These are phyloP conservation scores for Aspergillus bertholletiae DNA, from an alignment of 495 filamentous ascomycete species.

Conservation along the genomic window DNA sequence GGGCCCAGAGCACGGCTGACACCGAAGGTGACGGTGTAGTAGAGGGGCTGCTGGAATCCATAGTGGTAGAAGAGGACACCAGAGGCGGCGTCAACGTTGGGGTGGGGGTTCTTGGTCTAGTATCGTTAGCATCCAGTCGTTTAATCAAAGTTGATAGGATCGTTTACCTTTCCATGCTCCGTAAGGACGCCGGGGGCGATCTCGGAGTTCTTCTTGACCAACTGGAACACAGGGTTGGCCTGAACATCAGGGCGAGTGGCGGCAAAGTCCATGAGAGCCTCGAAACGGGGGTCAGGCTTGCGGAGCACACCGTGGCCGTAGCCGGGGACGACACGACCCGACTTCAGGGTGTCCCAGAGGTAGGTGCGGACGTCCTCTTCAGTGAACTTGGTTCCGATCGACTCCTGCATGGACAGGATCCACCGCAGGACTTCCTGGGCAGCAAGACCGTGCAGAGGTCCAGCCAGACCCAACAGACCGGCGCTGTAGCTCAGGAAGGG, in stretches of 20 bases:
- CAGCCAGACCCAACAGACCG: conserved; percentile 90
- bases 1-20: conserved; percentile 89
- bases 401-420: conserved; percentile 89
- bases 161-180: conserved; percentile 78
- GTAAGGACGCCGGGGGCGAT: conserved; percentile 82
- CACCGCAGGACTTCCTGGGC: conserved; percentile 97
- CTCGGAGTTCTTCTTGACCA: conserved; percentile 82
- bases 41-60: conserved; percentile 92
- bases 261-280: conserved; percentile 96
- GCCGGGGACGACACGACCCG: conserved; percentile 90
- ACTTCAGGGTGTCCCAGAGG: conserved; percentile 89
- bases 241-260: conserved; percentile 78
- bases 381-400: conserved; percentile 73
- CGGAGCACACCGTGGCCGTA: conserved; percentile 98
- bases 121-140: background rate
- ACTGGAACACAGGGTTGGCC: conserved; percentile 82
- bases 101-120: conserved; percentile 94
- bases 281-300: conserved; percentile 94
- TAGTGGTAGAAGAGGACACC: conserved; percentile 97
- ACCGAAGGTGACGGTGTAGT: conserved; percentile 97
- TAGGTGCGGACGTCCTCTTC: conserved; percentile 79
- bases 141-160: background rate
- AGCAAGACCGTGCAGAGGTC: conserved; percentile 90
- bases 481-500: conserved; percentile 95
- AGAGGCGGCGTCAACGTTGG: conserved; percentile 89